Evolutionary conservation across 2,329 filamentous ascomycete species (phyloP).

Genomic region (Ophiostoma perfectum): DNA sequence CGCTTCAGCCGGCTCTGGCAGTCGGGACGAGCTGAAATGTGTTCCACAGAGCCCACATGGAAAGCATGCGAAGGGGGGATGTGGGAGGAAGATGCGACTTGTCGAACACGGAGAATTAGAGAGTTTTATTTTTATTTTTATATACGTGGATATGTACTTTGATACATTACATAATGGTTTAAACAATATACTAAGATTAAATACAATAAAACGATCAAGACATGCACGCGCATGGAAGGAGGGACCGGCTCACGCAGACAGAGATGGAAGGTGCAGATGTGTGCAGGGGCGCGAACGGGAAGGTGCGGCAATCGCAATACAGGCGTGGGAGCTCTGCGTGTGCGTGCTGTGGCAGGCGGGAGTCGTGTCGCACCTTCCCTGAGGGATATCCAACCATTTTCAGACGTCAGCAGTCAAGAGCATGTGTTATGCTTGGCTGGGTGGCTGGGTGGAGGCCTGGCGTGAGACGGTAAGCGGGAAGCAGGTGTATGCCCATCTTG

Average conservation of each 20-base stretch:
- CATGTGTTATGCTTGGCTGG: neutral
- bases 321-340: too few relatives aligned
- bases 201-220: too few relatives aligned
- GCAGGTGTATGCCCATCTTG: too few relatives aligned
- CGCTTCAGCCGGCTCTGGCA: conserved; percentile 22
- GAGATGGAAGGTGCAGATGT: neutral
- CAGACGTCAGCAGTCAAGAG: neutral
- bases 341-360: neutral
- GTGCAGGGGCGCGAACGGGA: neutral
- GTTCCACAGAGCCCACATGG: conserved; percentile 17
- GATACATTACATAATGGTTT: neutral
- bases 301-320: neutral
- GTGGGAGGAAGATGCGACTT: neutral
- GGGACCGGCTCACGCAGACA: too few relatives aligned
- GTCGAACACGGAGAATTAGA: neutral
- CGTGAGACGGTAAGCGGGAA: neutral
- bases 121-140: neutral
- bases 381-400: too few relatives aligned
- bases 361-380: neutral
- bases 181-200: too few relatives aligned
- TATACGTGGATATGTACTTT: neutral
- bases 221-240: too few relatives aligned
- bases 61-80: conserved; percentile 9
- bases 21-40: conserved; percentile 20
- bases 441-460: neutral